Percentiles rank a stretch among this genome's conserved stretches.
Conservation (phyloP, 176 grass and related monocot species). For the Aegilops sharonensis region DNA sequence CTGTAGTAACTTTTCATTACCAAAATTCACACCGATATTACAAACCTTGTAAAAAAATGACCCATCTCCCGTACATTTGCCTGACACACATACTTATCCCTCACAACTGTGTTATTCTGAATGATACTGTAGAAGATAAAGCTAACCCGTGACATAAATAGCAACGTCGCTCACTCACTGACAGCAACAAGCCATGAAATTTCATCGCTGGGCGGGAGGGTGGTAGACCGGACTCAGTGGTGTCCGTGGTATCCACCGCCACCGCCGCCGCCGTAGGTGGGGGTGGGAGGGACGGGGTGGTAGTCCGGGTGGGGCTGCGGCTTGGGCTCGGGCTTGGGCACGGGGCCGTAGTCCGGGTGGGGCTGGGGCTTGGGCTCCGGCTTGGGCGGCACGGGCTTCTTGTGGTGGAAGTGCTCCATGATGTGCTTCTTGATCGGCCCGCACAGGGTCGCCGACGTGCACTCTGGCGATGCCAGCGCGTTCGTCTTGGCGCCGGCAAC, state of each 20-base stretch:
- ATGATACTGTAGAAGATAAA: neutral
- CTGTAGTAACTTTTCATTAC: too few relatives aligned
- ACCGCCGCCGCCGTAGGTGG: neutral
- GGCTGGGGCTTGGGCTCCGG: neutral
- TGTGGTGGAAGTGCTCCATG: neutral
- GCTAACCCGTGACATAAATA: neutral
- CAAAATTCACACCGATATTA: neutral
- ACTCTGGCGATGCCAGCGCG: neutral
- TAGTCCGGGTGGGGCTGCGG: neutral
- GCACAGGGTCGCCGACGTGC: slow-evolving; percentile 6
- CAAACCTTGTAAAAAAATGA: neutral
- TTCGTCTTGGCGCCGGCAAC: neutral
- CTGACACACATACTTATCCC: neutral
- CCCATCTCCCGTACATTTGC: neutral
- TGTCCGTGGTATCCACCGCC: neutral
- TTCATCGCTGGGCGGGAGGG: neutral
- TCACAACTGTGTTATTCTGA: too few relatives aligned
- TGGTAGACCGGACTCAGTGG: neutral
- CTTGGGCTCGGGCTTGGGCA: neutral
- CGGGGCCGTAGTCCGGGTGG: neutral
- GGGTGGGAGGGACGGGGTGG: neutral
- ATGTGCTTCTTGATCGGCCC: slow-evolving; percentile 14
- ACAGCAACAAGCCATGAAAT: neutral
- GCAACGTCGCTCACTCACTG: neutral
- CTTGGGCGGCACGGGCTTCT: neutral